Percentiles rank a stretch among this genome's conserved stretches.
Evolutionary conservation across 2,329 filamentous ascomycete genomes (phyloP).

Genomic region (Plectosphaerella sp.): DNA sequence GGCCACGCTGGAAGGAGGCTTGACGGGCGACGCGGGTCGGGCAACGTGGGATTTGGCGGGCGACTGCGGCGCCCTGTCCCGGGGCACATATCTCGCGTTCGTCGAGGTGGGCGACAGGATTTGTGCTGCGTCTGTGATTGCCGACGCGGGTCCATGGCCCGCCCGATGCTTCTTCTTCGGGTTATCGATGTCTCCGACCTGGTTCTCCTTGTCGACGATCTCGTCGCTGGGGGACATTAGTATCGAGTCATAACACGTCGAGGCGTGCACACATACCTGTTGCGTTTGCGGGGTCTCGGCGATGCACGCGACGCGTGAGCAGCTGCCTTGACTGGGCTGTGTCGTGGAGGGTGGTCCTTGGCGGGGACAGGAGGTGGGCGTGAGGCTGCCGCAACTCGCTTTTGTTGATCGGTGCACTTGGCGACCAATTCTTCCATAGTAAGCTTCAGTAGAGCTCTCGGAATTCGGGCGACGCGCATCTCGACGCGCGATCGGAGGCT

Average conservation of each 20-base stretch:
- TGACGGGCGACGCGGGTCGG: constrained; percentile 59
- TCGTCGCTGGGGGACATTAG: constrained; percentile 48
- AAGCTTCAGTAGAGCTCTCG: constrained; percentile 68
- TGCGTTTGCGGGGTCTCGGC: constrained; percentile 37
- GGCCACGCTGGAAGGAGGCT: constrained; percentile 35
- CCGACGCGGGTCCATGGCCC: constrained; percentile 34
- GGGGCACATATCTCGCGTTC: constrained; percentile 66
- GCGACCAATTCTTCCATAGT: constrained; percentile 76
- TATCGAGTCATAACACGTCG: neutral
- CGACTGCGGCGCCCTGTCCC: constrained; percentile 41
- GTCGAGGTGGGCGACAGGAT: constrained; percentile 79
- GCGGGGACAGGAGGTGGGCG: constrained; percentile 43
- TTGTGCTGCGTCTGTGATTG: constrained; percentile 44
- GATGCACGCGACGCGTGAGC: constrained; percentile 14
- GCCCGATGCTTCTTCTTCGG: constrained; percentile 64
- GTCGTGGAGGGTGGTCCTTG: constrained; percentile 38
- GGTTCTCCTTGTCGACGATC: constrained; percentile 76
- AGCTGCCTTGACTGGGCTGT: constrained; percentile 28
- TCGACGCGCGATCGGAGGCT: constrained; percentile 82
- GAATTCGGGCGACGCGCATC: constrained; percentile 90
- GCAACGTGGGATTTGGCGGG: constrained; percentile 53
- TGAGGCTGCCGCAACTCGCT: constrained; percentile 20
- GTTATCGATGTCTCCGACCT: constrained; percentile 51
- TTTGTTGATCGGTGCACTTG: constrained; percentile 42
- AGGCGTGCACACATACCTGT: constrained; percentile 37